A percentile compares a stretch with the other conserved stretches of the same genome.
These are phyloP conservation scores for Tranzscheliella williamsii DNA, from an alignment of 1,284 basidiomycete genomes.

Conservation along the genomic window DNA sequence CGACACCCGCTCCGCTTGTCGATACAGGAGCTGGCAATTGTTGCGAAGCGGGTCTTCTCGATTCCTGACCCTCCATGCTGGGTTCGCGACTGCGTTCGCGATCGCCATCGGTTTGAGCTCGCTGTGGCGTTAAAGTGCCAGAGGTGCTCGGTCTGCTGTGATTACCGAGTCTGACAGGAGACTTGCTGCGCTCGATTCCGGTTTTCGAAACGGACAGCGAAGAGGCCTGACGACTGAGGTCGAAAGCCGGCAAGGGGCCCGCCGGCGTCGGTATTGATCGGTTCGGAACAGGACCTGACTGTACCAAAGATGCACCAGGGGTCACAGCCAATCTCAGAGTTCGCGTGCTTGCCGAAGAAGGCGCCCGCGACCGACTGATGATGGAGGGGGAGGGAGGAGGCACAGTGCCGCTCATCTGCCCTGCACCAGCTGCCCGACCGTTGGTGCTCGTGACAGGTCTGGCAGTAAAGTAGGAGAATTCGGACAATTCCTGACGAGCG, in stretches of 20 bases:
- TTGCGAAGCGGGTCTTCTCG: conserved; percentile 18
- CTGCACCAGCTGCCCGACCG: conserved; percentile 5
- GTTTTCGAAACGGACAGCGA: conserved; percentile 3
- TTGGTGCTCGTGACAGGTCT: conserved; percentile 27
- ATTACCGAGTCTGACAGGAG: conserved; percentile 8
- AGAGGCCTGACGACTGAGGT: conserved; percentile 24
- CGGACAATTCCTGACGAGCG: conserved; percentile 38
- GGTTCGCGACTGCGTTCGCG: conserved; percentile 9
- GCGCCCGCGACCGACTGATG: conserved; percentile 51
- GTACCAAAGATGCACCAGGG: conserved; percentile 10
- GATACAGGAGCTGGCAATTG: not conserved
- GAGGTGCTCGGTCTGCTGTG: conserved; percentile 25
- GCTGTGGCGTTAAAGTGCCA: conserved; percentile 15
- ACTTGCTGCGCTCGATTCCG: conserved; percentile 14
- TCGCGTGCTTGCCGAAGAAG: conserved; percentile 43
- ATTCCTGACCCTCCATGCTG: conserved; percentile 38
- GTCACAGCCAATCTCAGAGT: conserved; percentile 9
- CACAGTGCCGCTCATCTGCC: conserved; percentile 22
- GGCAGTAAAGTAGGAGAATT: conserved; percentile 48
- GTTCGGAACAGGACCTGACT: conserved; percentile 27
- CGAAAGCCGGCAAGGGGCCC: conserved; percentile 19
- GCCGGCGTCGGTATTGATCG: conserved; percentile 30
- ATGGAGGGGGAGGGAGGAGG: conserved; percentile 57
- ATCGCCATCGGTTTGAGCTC: conserved; percentile 5
- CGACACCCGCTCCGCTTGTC: not conserved